phyloP scores from a whole-genome alignment of 2,329 filamentous ascomycete species.

The Colletotrichum salicis region DNA sequence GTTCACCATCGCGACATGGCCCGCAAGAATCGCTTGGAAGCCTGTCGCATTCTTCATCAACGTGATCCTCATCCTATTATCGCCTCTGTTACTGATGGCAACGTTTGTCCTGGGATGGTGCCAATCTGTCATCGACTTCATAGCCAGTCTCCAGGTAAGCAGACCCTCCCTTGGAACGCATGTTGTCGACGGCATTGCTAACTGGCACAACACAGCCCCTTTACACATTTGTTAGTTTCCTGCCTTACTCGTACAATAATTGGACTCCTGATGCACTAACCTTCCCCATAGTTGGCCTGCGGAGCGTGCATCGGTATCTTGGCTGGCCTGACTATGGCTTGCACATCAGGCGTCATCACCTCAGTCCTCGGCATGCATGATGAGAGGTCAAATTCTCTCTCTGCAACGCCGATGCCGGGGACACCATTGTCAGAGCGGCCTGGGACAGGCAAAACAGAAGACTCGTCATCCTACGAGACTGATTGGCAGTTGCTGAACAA shows the following conservation, averaged over 20 bases:
- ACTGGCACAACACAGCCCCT: conserved; percentile 47
- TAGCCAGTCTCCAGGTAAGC: conserved; percentile 50
- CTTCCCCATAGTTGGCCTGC: conserved; percentile 62
- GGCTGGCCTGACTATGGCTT: conserved; percentile 68
- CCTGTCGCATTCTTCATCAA: conserved; percentile 40
- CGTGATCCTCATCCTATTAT: conserved; percentile 46
- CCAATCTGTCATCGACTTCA: conserved; percentile 40
- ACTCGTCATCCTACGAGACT: conserved; percentile 46
- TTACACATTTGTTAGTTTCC: conserved; percentile 53
- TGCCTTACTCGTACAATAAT: neutral
- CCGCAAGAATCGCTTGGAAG: conserved; percentile 44
- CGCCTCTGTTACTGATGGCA: conserved; percentile 49
- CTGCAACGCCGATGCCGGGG: conserved; percentile 48
- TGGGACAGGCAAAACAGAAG: conserved; percentile 34
- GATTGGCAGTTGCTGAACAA: conserved; percentile 50
- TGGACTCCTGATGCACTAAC: conserved; percentile 41
- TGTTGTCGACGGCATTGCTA: neutral
- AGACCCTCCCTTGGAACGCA: conserved; percentile 20
- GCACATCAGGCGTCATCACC: conserved; percentile 65
- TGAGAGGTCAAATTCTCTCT: conserved; percentile 30
- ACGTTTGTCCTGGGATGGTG: conserved; percentile 42
- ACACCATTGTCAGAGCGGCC: conserved; percentile 32
- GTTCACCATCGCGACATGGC: conserved; percentile 40
- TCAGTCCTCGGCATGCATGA: conserved; percentile 59
- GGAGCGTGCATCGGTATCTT: conserved; percentile 75